phyloP scores from a whole-genome alignment of 495 filamentous ascomycete species.

The Hypomontagnella monticulosa region DNA sequence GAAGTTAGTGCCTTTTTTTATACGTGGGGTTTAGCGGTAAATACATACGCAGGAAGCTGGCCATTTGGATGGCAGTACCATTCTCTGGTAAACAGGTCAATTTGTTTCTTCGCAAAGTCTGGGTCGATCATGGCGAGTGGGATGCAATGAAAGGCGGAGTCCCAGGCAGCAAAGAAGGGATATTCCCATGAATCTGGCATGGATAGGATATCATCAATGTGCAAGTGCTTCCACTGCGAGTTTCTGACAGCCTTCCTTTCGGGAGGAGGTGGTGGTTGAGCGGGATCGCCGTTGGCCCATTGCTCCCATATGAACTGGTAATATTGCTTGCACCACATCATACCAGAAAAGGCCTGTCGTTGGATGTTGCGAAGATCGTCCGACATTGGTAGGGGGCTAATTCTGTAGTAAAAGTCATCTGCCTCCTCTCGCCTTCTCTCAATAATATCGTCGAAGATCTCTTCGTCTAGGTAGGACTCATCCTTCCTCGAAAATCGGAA shows the following conservation, averaged over 20 bases:
- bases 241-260: conserved; percentile 85
- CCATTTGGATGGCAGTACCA: conserved; percentile 99
- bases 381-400: conserved; percentile 92
- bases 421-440: conserved; percentile 86
- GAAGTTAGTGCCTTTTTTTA: conserved; percentile 52
- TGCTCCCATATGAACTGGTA: conserved; percentile 98
- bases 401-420: conserved; percentile 93
- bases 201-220: conserved; percentile 92
- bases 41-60: conserved; percentile 72
- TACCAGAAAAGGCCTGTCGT: conserved; percentile 90
- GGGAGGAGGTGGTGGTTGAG: conserved; percentile 81
- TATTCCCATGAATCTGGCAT: conserved; percentile 99
- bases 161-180: conserved; percentile 98
- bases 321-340: conserved; percentile 98
- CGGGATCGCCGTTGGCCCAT: conserved; percentile 85
- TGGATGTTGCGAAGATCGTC: conserved; percentile 96
- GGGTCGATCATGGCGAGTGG: conserved; percentile 96
- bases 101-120: conserved; percentile 96
- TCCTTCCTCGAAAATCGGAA: conserved; percentile 83
- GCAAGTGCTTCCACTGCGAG: conserved; percentile 88
- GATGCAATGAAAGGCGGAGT: conserved; percentile 96
- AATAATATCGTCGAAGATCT: conserved; percentile 89
- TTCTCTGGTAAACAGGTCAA: conserved; percentile 93
- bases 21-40: not conserved
- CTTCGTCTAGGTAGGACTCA: conserved; percentile 85